Evolutionary conservation across 2,329 filamentous ascomycete genomes (phyloP).

Genomic region (Pyrenophora teres): DNA sequence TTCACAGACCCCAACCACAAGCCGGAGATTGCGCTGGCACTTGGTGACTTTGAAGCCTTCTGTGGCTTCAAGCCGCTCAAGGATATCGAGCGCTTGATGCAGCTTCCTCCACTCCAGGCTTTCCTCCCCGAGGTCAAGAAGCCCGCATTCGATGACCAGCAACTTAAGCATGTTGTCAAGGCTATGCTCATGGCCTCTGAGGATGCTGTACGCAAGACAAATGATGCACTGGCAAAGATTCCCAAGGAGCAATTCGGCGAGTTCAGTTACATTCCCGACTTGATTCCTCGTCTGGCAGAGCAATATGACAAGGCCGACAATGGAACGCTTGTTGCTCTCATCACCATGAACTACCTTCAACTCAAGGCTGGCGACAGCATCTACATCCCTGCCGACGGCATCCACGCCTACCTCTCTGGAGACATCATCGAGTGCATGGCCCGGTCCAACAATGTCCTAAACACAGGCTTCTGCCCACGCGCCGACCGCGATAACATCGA

Average conservation of each 20-base stretch:
- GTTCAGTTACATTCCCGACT: slow-evolving; percentile 64
- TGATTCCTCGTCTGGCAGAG: slow-evolving; percentile 66
- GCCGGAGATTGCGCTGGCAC: slow-evolving; percentile 75
- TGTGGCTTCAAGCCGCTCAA: slow-evolving; percentile 72
- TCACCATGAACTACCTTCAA: slow-evolving; percentile 75
- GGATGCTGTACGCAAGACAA: slow-evolving; percentile 58
- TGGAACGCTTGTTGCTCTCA: slow-evolving; percentile 69
- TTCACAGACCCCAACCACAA: slow-evolving; percentile 79
- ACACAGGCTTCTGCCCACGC: slow-evolving; percentile 73
- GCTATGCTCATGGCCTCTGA: slow-evolving; percentile 61
- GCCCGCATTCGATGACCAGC: slow-evolving; percentile 60
- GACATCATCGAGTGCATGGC: slow-evolving; percentile 83
- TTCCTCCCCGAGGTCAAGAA: slow-evolving; percentile 56
- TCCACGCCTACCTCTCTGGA: slow-evolving; percentile 73
- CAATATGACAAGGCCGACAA: slow-evolving; percentile 69
- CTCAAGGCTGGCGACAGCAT: slow-evolving; percentile 69
- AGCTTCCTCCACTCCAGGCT: slow-evolving; percentile 58
- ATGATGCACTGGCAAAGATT: slow-evolving; percentile 57
- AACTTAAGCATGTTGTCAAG: slow-evolving; percentile 61
- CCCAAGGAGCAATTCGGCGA: slow-evolving; percentile 56
- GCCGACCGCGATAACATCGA: slow-evolving; percentile 68
- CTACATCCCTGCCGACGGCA: slow-evolving; percentile 73
- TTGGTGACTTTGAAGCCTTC: slow-evolving; percentile 75
- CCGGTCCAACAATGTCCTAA: slow-evolving; percentile 73
- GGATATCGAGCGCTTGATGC: slow-evolving; percentile 63